A percentile compares a stretch with the other conserved stretches of the same genome.
Evolutionary conservation across 140 eudicot genomes (phyloP).

Genomic region (Oenanthe javanica): DNA sequence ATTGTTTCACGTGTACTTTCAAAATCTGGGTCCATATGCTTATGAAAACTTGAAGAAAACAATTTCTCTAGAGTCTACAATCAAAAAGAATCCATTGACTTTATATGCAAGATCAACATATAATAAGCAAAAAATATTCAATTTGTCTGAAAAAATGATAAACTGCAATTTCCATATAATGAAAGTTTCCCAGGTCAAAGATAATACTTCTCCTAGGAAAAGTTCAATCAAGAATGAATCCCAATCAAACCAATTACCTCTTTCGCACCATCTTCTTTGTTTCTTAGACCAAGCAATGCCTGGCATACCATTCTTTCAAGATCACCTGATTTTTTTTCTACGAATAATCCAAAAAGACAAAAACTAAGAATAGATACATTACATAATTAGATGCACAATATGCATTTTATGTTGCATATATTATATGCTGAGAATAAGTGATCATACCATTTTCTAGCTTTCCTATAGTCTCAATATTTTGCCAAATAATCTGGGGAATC

Average conservation of each 20-base stretch:
- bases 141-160: background rate
- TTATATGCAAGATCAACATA: background rate
- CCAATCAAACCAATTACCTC: constrained; percentile 30
- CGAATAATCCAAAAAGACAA: constrained; percentile 12
- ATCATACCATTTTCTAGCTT: constrained; percentile 47
- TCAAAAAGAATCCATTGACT: constrained; percentile 2
- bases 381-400: background rate
- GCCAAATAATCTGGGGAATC: constrained; percentile 80
- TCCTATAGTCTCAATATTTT: constrained; percentile 65
- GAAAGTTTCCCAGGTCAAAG: constrained; percentile 5
- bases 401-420: background rate
- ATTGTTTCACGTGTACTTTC: constrained; percentile 77
- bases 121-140: background rate
- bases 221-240: background rate
- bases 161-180: background rate
- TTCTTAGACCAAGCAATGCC: constrained; percentile 64
- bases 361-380: background rate
- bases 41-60: constrained; percentile 45
- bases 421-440: background rate
- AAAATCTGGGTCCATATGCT: constrained; percentile 53
- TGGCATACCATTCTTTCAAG: constrained; percentile 53
- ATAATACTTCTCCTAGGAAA: background rate
- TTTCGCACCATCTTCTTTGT: constrained; percentile 75
- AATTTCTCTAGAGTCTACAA: constrained; percentile 55
- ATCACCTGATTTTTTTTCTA: constrained; percentile 48